These are phyloP conservation scores for Echeveria elegans DNA, from an alignment of 164 flowering plant species.

Conservation along the genomic window DNA sequence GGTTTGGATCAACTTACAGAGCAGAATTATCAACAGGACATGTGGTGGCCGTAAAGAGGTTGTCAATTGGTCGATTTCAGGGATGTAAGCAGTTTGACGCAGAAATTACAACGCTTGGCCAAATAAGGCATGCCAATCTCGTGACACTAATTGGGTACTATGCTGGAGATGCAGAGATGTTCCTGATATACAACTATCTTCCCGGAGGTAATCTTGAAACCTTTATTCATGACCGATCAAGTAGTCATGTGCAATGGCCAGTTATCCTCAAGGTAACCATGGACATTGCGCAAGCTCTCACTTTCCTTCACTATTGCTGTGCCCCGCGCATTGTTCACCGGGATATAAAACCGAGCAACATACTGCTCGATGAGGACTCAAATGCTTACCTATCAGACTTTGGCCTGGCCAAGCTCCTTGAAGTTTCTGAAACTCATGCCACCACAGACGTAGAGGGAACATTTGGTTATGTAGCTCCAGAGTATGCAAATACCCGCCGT, in stretches of 20 bases:
- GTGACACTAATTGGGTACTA: conserved; percentile 67
- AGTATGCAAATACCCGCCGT: conserved; percentile 74
- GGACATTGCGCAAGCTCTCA: conserved; percentile 59
- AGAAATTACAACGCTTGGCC: conserved; percentile 67
- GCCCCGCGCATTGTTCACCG: conserved; percentile 66
- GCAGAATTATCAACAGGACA: conserved; percentile 58
- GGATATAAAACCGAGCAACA: conserved; percentile 78
- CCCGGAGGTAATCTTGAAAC: conserved; percentile 76
- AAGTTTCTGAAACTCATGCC: conserved; percentile 70
- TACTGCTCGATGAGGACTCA: conserved; percentile 57
- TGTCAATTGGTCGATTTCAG: conserved; percentile 62
- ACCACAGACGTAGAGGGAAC: conserved; percentile 86
- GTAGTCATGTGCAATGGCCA: conserved; percentile 32
- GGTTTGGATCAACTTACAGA: conserved; percentile 76
- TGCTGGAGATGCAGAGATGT: conserved; percentile 58
- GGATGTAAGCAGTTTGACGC: conserved; percentile 71
- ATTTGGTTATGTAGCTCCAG: conserved; percentile 79
- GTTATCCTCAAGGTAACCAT: conserved; percentile 53
- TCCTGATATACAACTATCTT: conserved; percentile 61
- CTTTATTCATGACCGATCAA: conserved; percentile 50
- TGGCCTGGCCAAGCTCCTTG: conserved; percentile 66
- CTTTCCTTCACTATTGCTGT: conserved; percentile 60
- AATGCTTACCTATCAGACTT: conserved; percentile 73
- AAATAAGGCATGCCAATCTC: conserved; percentile 61
- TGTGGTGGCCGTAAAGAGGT: conserved; percentile 67